phyloP scores from a whole-genome alignment of 495 filamentous ascomycete species.

The Neurospora sp. region DNA sequence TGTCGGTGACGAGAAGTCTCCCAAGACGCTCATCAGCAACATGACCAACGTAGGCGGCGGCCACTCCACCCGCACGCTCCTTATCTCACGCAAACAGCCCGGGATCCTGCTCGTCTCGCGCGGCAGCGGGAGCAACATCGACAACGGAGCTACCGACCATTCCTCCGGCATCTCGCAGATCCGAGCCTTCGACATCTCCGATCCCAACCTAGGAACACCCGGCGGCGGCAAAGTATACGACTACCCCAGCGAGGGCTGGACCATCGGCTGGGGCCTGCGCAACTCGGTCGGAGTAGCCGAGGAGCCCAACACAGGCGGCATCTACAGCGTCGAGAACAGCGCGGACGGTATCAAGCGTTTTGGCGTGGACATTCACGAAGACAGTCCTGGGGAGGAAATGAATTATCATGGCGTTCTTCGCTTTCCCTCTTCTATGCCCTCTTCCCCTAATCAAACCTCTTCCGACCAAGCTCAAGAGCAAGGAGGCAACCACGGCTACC shows the following conservation, averaged over 20 bases:
- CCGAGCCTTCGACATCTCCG: conserved; percentile 51
- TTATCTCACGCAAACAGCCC: conserved; percentile 39
- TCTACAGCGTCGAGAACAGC: conserved; percentile 67
- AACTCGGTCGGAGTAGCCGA: conserved; percentile 59
- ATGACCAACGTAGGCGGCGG: conserved; percentile 42
- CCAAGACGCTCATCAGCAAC: conserved; percentile 42
- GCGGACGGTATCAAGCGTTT: conserved; percentile 49
- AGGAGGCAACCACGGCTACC: conserved; percentile 55
- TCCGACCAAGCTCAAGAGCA: conserved; percentile 4
- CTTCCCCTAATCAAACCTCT: conserved; percentile 24
- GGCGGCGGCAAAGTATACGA: conserved; percentile 31
- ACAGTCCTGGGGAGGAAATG: conserved; percentile 67
- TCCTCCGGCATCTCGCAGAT: conserved; percentile 50
- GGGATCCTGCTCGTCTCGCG: conserved; percentile 49
- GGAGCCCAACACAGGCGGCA: conserved; percentile 38
- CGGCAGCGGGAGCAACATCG: conserved; percentile 53
- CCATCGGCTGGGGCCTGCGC: conserved; percentile 61
- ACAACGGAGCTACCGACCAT: conserved; percentile 34
- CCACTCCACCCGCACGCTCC: conserved; percentile 54
- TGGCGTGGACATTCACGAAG: conserved; percentile 49
- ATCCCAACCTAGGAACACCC: conserved; percentile 2
- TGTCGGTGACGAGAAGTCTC: conserved; percentile 28
- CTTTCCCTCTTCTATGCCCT: neutral
- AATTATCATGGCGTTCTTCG: conserved; percentile 56
- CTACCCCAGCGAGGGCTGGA: conserved; percentile 37